These are phyloP conservation scores for Bryum argenteum DNA, from an alignment of 225 moss, liverwort and hornwort genomes.

Conservation along the genomic window DNA sequence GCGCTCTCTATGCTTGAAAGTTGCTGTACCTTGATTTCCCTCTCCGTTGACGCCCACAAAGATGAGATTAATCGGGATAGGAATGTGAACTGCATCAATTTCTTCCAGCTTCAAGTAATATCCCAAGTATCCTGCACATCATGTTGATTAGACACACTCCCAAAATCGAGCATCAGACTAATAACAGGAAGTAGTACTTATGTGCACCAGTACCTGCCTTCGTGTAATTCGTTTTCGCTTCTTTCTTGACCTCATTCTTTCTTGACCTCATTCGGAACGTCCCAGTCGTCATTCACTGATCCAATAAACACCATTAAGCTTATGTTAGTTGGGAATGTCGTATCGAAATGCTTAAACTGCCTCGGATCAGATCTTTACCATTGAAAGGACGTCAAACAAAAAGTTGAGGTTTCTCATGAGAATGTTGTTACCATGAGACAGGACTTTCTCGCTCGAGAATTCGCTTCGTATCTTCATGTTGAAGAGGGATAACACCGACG, in stretches of 20 bases:
- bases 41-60: conserved; percentile 91
- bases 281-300: conserved; percentile 79
- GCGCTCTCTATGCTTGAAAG: background rate
- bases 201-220: conserved; percentile 74
- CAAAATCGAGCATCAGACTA: conserved; percentile 1
- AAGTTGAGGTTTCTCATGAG: background rate
- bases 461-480: conserved; percentile 64
- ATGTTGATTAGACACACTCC: conserved; percentile 26
- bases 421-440: conserved; percentile 62
- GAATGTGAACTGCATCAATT: conserved; percentile 84
- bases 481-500: conserved; percentile 74
- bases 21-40: conserved; percentile 71
- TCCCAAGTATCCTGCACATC: conserved; percentile 64
- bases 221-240: conserved; percentile 68
- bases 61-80: conserved; percentile 89
- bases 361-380: conserved; percentile 1
- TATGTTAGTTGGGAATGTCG: conserved; percentile 14
- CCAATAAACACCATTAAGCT: conserved; percentile 17
- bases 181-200: background rate
- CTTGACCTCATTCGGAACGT: conserved; percentile 41
- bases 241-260: too few relatives aligned
- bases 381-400: background rate
- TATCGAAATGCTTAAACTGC: conserved; percentile 12
- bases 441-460: conserved; percentile 62
- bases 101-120: conserved; percentile 67